phyloP scores from a whole-genome alignment of 2,329 filamentous ascomycete genomes.

The Rhytidhysteron rufulum region DNA sequence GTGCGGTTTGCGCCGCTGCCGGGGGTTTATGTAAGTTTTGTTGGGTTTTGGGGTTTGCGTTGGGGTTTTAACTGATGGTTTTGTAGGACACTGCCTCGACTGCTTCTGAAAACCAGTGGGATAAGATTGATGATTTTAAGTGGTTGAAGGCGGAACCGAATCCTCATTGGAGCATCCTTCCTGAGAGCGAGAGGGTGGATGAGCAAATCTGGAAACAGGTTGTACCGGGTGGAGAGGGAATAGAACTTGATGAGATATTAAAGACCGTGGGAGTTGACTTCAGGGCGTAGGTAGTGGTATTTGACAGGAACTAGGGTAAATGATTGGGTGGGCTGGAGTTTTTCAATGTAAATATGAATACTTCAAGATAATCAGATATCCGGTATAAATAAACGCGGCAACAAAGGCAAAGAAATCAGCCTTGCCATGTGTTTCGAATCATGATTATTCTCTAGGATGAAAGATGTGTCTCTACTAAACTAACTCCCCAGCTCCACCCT shows the following conservation, averaged over 20 bases:
- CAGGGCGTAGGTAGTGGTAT: too few relatives aligned
- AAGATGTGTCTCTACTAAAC: too few relatives aligned
- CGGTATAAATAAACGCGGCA: too few relatives aligned
- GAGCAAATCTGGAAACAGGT: slow-evolving; percentile 66
- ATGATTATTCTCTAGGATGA: too few relatives aligned
- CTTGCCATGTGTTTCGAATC: too few relatives aligned
- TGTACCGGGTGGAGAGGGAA: slow-evolving; percentile 60
- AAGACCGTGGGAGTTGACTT: neutral
- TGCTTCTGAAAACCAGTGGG: slow-evolving; percentile 64
- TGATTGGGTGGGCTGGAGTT: too few relatives aligned
- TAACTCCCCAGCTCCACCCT: slow-evolving; percentile 56
- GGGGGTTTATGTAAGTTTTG: slow-evolving; percentile 61
- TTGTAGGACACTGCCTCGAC: slow-evolving; percentile 14
- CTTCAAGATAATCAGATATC: too few relatives aligned
- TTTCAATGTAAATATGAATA: too few relatives aligned
- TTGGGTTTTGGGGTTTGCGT: too few relatives aligned
- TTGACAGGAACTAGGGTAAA: too few relatives aligned
- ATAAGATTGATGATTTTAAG: slow-evolving; percentile 94
- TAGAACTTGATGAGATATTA: slow-evolving; percentile 64
- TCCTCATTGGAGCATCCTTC: slow-evolving; percentile 79
- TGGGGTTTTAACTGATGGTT: slow-evolving; percentile 9
- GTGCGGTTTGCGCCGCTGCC: slow-evolving; percentile 80
- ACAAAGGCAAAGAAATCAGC: too few relatives aligned
- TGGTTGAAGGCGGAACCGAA: slow-evolving; percentile 85
- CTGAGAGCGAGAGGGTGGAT: slow-evolving; percentile 55